phyloP scores from a whole-genome alignment of 2,329 filamentous ascomycete species.

The Ophiostoma australiae region DNA sequence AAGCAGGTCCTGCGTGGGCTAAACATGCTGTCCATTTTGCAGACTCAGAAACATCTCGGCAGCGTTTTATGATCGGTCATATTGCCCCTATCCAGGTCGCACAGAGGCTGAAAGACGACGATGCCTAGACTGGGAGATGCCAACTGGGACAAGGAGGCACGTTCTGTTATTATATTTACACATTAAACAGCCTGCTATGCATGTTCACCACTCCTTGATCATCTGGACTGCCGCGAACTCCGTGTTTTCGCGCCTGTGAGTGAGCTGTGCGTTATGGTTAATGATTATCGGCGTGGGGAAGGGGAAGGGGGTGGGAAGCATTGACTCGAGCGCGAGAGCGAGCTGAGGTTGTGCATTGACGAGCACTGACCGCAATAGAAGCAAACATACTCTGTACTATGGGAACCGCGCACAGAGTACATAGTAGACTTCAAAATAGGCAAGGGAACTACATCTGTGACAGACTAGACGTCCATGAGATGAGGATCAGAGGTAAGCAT shows the following conservation, averaged over 20 bases:
- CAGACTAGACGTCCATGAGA: background rate
- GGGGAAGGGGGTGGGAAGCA: background rate
- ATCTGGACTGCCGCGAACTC: background rate
- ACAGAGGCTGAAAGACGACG: background rate
- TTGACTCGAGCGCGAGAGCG: background rate
- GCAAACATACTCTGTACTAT: too few species aligned
- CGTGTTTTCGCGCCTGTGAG: background rate
- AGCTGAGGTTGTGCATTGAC: background rate
- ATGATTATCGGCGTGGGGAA: background rate
- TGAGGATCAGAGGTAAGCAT: slow-evolving; percentile 10
- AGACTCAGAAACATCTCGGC: background rate
- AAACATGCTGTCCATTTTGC: too few species aligned
- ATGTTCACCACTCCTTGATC: background rate
- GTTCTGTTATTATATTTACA: background rate
- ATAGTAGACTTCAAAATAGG: background rate
- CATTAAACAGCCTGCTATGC: background rate
- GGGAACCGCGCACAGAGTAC: too few species aligned
- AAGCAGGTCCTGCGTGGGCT: too few species aligned
- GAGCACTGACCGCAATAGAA: background rate
- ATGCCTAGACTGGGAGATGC: background rate
- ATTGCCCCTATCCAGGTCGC: background rate
- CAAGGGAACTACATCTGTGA: background rate
- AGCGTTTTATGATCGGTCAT: background rate
- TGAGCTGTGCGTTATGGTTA: too few species aligned
- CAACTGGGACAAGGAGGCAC: background rate